Base-by-base conservation (phyloP, 305 asterid genomes). In the Ajuga reptans region DNA sequence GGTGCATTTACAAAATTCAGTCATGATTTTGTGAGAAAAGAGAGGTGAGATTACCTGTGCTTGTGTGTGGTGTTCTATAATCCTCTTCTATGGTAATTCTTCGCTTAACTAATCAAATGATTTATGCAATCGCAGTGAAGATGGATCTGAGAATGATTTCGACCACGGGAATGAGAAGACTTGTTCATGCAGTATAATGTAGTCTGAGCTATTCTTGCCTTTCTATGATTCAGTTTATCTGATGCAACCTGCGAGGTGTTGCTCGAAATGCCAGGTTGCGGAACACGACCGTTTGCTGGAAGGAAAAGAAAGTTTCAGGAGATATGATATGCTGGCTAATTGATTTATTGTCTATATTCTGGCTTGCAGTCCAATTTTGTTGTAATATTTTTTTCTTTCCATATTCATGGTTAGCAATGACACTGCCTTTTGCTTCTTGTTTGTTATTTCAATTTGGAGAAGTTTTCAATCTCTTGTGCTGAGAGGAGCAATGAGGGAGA, bases 121-220 rank as follows among this genome's bases (percentile, higher is more conserved):
- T 72, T 54, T 50, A 8, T 75, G 66, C 58, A 57, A 73, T 77
- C 78, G 79, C 96, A 91, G 98, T 43, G 98, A 91, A 46, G 85
- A 66, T 72, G 96, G 70, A 55, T 86, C 89, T 18, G 98, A 88
- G 55, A 87, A 84, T 41, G 96, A 89, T 31, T 86, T 84, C 71
- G 84, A 75, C 68, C 82, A 71, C 53, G 84, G 84, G 77, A 81
- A 11, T 67, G 87, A 72, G 73, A 85, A 78, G 82, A 71, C 84
- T 56, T 92, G 98, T 69, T 76, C 92, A 9, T 92, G 98, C 91
- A 83, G 71, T 67, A 85, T 92, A 81, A 89, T 92, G 98, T 92
- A 86, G 82, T 50, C 68, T 50, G 71, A 62, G 74, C 61, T 52
- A 72, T 52, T 55, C n/a, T 45, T 16, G 65, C 60, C 73, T 11